A percentile compares a stretch with the other conserved stretches of the same genome.
Conservation (phyloP, 805 yeast species). For the Myxozyma kluyveri region DNA sequence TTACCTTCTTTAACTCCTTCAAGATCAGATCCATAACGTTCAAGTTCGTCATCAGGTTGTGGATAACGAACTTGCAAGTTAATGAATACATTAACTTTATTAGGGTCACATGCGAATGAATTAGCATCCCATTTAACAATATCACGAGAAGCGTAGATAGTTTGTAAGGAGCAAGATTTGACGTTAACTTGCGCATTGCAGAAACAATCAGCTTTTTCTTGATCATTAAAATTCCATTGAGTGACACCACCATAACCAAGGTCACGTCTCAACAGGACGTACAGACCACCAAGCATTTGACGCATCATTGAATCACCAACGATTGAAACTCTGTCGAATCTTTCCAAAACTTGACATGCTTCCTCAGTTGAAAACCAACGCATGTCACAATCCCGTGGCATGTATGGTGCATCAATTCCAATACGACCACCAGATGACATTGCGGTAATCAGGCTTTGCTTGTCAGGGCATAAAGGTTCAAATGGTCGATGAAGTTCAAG, state of each 20-base stretch:
- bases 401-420: slow-evolving; percentile 30
- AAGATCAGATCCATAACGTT: slow-evolving; percentile 18
- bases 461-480: slow-evolving; percentile 27
- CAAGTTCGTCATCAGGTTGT: slow-evolving; percentile 25
- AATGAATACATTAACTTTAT: slow-evolving; percentile 24
- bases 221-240: slow-evolving; percentile 28
- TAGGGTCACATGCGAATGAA: slow-evolving; percentile 27
- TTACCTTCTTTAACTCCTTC: slow-evolving; percentile 14
- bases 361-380: slow-evolving; percentile 29
- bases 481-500: slow-evolving; percentile 28
- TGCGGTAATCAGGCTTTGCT: slow-evolving; percentile 20
- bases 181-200: slow-evolving; percentile 31
- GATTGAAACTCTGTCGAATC: slow-evolving; percentile 25
- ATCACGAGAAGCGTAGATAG: slow-evolving; percentile 23
- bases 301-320: slow-evolving; percentile 31
- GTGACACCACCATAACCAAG: slow-evolving; percentile 30
- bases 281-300: slow-evolving; percentile 29
- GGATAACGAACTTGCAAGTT: slow-evolving; percentile 26
- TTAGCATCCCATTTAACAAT: slow-evolving; percentile 27
- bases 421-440: slow-evolving; percentile 28
- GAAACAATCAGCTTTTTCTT: slow-evolving; percentile 28
- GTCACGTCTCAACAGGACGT: slow-evolving; percentile 24
- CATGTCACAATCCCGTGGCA: slow-evolving; percentile 31
- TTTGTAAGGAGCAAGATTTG: slow-evolving; percentile 25
- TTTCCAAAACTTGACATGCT: slow-evolving; percentile 23